Conservation (phyloP, 116 monocot species). For the Phalaenopsis hybrid region DNA sequence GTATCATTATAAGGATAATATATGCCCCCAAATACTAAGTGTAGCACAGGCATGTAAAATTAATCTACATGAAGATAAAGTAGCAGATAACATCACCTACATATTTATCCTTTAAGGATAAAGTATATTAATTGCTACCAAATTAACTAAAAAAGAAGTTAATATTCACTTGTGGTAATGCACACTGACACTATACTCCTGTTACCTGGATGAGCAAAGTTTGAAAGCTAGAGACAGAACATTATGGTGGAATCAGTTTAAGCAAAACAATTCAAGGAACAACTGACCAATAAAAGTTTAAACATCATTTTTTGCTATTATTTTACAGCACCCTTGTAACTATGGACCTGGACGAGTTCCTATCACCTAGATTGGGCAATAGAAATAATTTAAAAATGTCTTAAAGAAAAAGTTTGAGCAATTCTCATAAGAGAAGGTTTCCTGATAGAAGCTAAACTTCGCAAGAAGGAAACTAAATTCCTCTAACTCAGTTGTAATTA, state of each 20-base stretch:
- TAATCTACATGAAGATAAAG: not conserved
- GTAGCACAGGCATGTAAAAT: not conserved
- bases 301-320: not conserved
- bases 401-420: not conserved
- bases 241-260: not conserved
- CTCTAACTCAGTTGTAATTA: not conserved
- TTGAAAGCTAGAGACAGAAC: not conserved
- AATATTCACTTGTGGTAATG: not conserved
- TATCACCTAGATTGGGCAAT: not conserved
- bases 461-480: not conserved
- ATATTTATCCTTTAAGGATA: constrained; percentile 1
- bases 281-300: not conserved
- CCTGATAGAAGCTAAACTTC: not conserved
- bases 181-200: not conserved
- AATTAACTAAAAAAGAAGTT: not conserved
- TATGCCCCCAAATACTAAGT: not conserved
- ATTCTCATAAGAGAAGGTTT: not conserved
- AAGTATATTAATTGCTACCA: not conserved
- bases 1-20: not conserved
- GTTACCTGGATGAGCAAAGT: not conserved
- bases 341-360: not conserved
- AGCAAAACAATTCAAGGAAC: not conserved
- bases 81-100: not conserved
- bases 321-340: not conserved
- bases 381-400: not conserved